Conservation (phyloP, 495 filamentous ascomycete genomes). For the Cercophora newfieldiana region DNA sequence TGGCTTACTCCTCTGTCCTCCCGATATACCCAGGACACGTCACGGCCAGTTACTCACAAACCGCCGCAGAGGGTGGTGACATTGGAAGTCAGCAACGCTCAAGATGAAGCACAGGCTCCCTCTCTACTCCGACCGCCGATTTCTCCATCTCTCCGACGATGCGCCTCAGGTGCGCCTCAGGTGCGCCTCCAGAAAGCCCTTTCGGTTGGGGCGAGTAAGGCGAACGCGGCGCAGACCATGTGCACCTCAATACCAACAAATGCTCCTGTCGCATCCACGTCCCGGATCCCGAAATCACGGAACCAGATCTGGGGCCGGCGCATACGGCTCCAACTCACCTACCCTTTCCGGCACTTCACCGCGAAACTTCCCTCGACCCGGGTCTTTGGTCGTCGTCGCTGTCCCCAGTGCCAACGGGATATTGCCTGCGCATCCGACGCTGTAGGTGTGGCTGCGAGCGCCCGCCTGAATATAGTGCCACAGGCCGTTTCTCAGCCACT, state of each 20-base stretch:
- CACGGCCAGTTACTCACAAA: not conserved
- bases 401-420: conserved; percentile 10
- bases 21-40: not conserved
- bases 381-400: not conserved
- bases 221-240: not conserved
- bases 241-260: no score
- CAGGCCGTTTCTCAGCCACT: conserved; percentile 6
- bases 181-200: not conserved
- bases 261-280: not conserved
- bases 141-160: not conserved
- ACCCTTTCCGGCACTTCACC: conserved; percentile 4
- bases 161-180: not conserved
- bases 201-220: not conserved
- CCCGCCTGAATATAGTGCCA: conserved; percentile 4
- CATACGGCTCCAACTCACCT: not conserved
- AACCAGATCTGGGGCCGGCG: conserved; percentile 9
- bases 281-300: not conserved
- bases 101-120: not conserved
- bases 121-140: not conserved
- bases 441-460: conserved; percentile 2
- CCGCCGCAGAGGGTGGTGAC: not conserved
- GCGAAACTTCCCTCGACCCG: not conserved
- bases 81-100: not conserved
- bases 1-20: not conserved
- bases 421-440: conserved; percentile 16